Evolutionary conservation across 129 eudicot species (phyloP).

Genomic region (Dittrichia graveolens): DNA sequence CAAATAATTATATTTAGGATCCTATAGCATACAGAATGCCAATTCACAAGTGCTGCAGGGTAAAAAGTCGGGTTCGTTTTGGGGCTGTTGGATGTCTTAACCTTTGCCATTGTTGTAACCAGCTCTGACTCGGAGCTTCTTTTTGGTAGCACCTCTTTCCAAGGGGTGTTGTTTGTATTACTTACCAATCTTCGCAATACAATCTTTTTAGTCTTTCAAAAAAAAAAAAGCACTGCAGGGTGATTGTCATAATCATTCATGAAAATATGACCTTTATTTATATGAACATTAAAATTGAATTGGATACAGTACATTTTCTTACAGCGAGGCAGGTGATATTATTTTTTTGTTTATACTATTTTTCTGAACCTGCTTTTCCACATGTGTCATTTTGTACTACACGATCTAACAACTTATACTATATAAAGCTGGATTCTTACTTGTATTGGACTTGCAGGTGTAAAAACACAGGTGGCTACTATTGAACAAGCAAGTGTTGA

Average conservation of each 20-base stretch:
- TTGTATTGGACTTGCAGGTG: slow-evolving; percentile 50
- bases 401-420: background rate
- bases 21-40: background rate
- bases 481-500: slow-evolving; percentile 59
- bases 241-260: background rate
- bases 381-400: background rate
- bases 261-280: background rate
- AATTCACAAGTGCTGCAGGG: background rate
- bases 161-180: too few species aligned
- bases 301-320: background rate
- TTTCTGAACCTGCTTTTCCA: background rate
- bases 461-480: slow-evolving; percentile 72
- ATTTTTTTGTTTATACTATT: background rate
- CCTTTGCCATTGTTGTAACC: too few species aligned
- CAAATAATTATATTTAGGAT: background rate
- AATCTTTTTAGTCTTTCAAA: too few species aligned
- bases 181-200: too few species aligned
- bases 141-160: too few species aligned
- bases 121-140: too few species aligned
- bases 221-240: background rate
- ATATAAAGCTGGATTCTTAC: slow-evolving; percentile 19
- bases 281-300: background rate
- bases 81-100: too few species aligned
- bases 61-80: too few species aligned
- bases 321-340: too few species aligned